A percentile compares a stretch with the other conserved stretches of the same genome.
phyloP scores from a whole-genome alignment of 2,329 filamentous ascomycete genomes.

The Phoma herbarum region DNA sequence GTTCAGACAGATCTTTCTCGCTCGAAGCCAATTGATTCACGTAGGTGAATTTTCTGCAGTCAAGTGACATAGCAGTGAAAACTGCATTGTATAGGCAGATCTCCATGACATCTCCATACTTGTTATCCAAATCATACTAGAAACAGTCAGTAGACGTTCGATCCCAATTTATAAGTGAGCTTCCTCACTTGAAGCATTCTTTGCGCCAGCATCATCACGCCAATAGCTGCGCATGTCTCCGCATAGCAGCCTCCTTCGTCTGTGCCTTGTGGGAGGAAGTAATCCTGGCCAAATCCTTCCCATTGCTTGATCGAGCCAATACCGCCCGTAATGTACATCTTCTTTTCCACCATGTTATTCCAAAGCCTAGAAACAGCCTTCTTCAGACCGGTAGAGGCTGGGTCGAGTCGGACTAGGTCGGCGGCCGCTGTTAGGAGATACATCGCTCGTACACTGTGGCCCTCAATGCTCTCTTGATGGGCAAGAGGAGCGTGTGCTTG shows the following conservation, averaged over 20 bases:
- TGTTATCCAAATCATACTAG: slow-evolving; percentile 57
- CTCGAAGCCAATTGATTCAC: slow-evolving; percentile 67
- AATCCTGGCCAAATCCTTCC: slow-evolving; percentile 68
- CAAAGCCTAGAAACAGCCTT: slow-evolving; percentile 60
- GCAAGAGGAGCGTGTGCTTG: slow-evolving; percentile 2
- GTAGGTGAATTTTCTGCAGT: slow-evolving; percentile 68
- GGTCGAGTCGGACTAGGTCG: slow-evolving; percentile 4
- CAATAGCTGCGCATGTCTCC: slow-evolving; percentile 62
- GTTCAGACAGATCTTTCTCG: slow-evolving; percentile 58
- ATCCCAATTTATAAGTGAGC: no score
- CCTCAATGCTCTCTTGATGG: slow-evolving; percentile 4
- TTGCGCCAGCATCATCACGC: slow-evolving; percentile 14
- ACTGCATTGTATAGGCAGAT: slow-evolving; percentile 68
- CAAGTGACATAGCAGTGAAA: slow-evolving; percentile 64
- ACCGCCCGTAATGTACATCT: slow-evolving; percentile 70
- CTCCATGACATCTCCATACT: slow-evolving; percentile 68
- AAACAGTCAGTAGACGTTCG: not conserved
- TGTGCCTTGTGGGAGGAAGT: slow-evolving; percentile 64
- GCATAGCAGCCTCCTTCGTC: slow-evolving; percentile 70
- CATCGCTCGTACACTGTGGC: slow-evolving; percentile 10
- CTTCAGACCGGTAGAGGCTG: slow-evolving; percentile 3
- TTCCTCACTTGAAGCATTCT: slow-evolving; percentile 7
- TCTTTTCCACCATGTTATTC: slow-evolving; percentile 66
- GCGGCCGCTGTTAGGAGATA: slow-evolving; percentile 4
- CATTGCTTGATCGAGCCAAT: slow-evolving; percentile 66